phyloP scores from a whole-genome alignment of 163 green algal genomes.

The Scenedesmus sp. region DNA sequence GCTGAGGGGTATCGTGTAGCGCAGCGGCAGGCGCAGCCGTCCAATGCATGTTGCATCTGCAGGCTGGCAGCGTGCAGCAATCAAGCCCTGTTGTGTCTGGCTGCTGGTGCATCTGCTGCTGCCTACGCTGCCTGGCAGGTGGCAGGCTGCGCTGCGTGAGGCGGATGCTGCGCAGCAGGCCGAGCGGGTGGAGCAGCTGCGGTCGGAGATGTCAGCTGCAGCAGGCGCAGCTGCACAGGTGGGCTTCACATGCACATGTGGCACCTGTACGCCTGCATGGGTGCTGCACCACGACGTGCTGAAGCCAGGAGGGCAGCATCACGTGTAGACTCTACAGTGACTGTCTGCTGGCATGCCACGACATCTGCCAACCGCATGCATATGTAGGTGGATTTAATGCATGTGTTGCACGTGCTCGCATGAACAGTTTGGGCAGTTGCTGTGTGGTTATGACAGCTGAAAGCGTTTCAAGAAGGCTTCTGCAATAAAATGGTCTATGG shows the following conservation, averaged over 20 bases:
- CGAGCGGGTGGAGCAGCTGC: slow-evolving; percentile 67
- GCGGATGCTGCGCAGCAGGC: slow-evolving; percentile 67
- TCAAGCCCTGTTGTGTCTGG: background rate
- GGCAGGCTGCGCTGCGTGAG: slow-evolving; percentile 72
- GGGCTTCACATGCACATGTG: background rate
- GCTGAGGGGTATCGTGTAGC: background rate
- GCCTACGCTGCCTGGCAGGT: slow-evolving; percentile 41
- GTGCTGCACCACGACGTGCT: too few relatives aligned
- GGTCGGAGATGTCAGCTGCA: slow-evolving; percentile 66
- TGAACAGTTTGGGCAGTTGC: too few relatives aligned
- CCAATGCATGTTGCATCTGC: background rate
- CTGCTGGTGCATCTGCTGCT: background rate
- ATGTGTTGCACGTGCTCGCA: too few relatives aligned
- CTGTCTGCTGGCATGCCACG: too few relatives aligned
- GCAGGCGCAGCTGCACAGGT: slow-evolving; percentile 57
- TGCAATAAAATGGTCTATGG: too few relatives aligned
- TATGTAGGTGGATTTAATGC: too few relatives aligned
- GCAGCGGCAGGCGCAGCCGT: background rate
- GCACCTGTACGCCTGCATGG: too few relatives aligned
- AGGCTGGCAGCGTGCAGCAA: too few relatives aligned
- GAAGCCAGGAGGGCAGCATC: slow-evolving; percentile 49
- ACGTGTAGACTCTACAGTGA: too few relatives aligned
- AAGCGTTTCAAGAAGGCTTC: too few relatives aligned
- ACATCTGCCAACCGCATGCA: too few relatives aligned
- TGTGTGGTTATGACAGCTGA: too few relatives aligned